Conservation (phyloP, 805 yeast genomes). For the Aciculoconidium aculeatum region DNA sequence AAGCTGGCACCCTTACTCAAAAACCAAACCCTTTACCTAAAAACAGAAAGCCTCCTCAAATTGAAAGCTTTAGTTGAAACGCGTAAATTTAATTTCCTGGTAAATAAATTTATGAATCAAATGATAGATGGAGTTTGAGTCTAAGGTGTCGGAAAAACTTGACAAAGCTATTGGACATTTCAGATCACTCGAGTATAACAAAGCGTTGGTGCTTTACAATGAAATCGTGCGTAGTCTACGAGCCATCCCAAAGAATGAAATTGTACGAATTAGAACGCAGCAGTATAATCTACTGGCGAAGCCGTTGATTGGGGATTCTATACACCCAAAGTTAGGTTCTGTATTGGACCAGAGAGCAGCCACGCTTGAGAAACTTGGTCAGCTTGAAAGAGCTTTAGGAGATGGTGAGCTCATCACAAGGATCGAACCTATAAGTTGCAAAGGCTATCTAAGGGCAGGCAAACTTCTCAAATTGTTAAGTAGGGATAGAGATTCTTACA, state of each 20-base stretch:
- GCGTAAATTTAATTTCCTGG: too few relatives aligned
- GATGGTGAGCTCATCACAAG: conserved; percentile 32
- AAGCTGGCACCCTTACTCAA: too few relatives aligned
- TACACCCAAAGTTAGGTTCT: conserved; percentile 32
- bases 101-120: too few relatives aligned
- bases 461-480: conserved; percentile 26
- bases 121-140: too few relatives aligned
- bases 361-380: conserved; percentile 36
- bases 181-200: conserved; percentile 20
- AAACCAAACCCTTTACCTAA: too few relatives aligned
- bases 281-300: conserved; percentile 14
- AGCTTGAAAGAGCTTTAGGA: conserved; percentile 23
- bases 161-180: conserved; percentile 26
- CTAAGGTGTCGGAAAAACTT: too few relatives aligned
- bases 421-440: conserved; percentile 41
- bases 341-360: conserved; percentile 46
- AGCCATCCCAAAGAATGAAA: too few relatives aligned
- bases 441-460: conserved; percentile 42
- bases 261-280: conserved; percentile 13
- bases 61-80: too few relatives aligned
- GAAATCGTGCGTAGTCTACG: conserved; percentile 16
- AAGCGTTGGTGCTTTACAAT: conserved; percentile 24
- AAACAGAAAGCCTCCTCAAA: too few relatives aligned
- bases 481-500: conserved; percentile 29
- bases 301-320: conserved; percentile 24